These are phyloP conservation scores for Xylaria arbuscula DNA, from an alignment of 2,329 filamentous ascomycete genomes.

Conservation along the genomic window DNA sequence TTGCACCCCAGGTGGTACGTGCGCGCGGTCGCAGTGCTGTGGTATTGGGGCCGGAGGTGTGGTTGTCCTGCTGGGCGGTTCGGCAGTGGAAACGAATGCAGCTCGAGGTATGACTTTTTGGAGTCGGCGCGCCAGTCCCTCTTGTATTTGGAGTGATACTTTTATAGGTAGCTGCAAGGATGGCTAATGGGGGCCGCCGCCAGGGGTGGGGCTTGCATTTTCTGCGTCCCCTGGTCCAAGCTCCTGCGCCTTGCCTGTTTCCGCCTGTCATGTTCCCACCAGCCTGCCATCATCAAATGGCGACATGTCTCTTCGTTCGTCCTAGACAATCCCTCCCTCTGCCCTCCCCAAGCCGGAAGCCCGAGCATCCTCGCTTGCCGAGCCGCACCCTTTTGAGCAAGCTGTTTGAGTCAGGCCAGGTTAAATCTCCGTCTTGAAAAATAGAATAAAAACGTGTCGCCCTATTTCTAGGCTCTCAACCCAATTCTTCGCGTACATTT, in stretches of 20 bases:
- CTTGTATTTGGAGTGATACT: slow-evolving; percentile 47
- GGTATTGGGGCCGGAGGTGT: slow-evolving; percentile 19
- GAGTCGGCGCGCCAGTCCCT: slow-evolving; percentile 46
- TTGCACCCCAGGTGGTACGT: slow-evolving; percentile 38
- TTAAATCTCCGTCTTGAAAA: slow-evolving; percentile 20
- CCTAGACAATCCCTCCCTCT: slow-evolving; percentile 22
- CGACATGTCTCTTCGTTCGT: slow-evolving; percentile 22
- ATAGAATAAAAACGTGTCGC: background rate
- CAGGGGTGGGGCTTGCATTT: slow-evolving; percentile 40
- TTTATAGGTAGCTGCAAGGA: slow-evolving; percentile 46
- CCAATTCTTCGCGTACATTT: background rate
- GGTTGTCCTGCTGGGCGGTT: slow-evolving; percentile 26
- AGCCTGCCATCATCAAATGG: slow-evolving; percentile 31
- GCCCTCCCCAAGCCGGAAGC: slow-evolving; percentile 30
- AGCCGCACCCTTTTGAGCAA: slow-evolving; percentile 10
- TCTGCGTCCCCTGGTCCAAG: slow-evolving; percentile 38
- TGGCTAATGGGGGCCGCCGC: slow-evolving; percentile 38
- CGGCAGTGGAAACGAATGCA: slow-evolving; percentile 41
- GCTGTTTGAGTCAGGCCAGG: slow-evolving; percentile 37
- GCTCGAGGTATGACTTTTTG: slow-evolving; percentile 44
- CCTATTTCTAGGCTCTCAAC: background rate
- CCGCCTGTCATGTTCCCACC: slow-evolving; percentile 28
- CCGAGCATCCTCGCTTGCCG: slow-evolving; percentile 27
- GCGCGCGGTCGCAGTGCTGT: slow-evolving; percentile 22
- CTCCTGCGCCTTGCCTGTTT: slow-evolving; percentile 36